Base-by-base conservation (phyloP, 306 rosid genomes). In the Aeschynomene evenia region DNA sequence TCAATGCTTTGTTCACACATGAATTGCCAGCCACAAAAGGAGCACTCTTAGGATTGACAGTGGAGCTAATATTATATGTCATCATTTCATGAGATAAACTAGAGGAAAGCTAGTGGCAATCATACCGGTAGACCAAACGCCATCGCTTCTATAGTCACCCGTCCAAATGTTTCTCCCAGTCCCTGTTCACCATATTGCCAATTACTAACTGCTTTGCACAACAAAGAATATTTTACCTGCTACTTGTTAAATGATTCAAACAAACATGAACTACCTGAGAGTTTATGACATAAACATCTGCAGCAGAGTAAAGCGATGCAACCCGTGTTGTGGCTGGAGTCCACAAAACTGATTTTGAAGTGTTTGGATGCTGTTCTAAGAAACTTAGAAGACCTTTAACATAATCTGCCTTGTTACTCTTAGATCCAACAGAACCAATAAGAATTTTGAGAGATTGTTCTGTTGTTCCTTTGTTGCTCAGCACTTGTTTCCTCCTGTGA, bases 111-210 rank as follows among this genome's bases (percentile, higher is more conserved):
- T 18, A 71, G 72, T 56, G 49, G 39, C 18, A 61, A 56, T 72
- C 95, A 60, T 89, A 92, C 98, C 92, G 95, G 92, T 75, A 92
- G 96, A 79, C 96, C 92, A 69, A 87, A 92, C 8, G 98, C 85
- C 98, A 89, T 87, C 7, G 98, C 98, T 84, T 92, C 96, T 61
- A 92, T 84, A 64, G 98, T 87, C 72, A 92, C 98, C 31, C 98
- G 82, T 69, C 98, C 98, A 70, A 92, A 92, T 54, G 98, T 92
- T 83, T 92, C 98, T 78, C 98, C 98, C 33, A 79, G 76, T 33
- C 98, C 98, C 98, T 92, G 89, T 74, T 79, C 77, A 83, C 23
- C 53, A 78, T 28, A 78, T 69, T 50, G 53, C 49, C 67, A 62
- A 80, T 80, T 67, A 78, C 42, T 18, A 55, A 61, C 29, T 34